phyloP scores from a whole-genome alignment of 441 rosid species.

The Adansonia grandidieri region DNA sequence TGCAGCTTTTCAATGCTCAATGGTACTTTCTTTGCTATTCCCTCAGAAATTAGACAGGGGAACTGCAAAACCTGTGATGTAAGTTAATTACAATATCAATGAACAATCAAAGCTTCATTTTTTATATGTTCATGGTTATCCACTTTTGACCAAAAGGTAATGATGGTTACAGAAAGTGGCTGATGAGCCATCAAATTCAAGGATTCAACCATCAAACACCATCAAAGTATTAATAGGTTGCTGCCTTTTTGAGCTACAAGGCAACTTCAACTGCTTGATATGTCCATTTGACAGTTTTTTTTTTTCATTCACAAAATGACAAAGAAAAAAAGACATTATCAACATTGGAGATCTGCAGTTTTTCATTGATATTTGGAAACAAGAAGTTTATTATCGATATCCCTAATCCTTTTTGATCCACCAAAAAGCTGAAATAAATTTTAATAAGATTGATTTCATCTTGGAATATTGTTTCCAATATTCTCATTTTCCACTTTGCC shows the following conservation, averaged over 20 bases:
- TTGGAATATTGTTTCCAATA: neutral
- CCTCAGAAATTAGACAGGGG: neutral
- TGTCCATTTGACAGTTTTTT: neutral
- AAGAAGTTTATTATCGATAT: neutral
- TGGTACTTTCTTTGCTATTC: neutral
- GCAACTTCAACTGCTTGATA: conserved; percentile 26
- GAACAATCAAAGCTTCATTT: neutral
- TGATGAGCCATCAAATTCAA: conserved; percentile 22
- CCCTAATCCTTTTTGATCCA: neutral
- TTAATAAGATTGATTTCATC: neutral
- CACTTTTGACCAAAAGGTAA: neutral
- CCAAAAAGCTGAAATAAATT: conserved; percentile 1
- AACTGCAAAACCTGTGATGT: neutral
- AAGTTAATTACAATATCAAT: neutral
- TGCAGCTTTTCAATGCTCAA: too few relatives aligned
- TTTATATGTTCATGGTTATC: neutral
- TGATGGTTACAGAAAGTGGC: neutral
- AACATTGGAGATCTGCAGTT: neutral
- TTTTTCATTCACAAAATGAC: neutral
- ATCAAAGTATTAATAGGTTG: conserved; percentile 18
- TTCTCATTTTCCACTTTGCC: neutral
- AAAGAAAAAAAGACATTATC: neutral
- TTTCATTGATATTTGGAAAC: neutral
- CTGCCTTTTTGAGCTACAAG: conserved; percentile 24
- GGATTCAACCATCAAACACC: neutral